These are phyloP conservation scores for Zasmidium angulare DNA, from an alignment of 2,329 filamentous ascomycete species.

Conservation along the genomic window DNA sequence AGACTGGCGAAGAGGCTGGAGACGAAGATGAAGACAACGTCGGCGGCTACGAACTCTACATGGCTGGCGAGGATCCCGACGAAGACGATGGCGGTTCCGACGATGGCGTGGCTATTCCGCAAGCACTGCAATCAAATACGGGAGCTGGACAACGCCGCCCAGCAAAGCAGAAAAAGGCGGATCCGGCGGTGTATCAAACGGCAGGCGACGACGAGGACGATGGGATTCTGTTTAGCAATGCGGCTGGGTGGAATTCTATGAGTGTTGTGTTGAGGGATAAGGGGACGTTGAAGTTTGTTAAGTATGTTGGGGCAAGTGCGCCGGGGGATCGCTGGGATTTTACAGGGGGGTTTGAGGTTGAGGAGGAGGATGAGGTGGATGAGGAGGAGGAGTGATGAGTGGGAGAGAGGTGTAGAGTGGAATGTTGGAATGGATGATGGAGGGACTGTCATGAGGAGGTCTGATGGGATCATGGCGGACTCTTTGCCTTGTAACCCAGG, in stretches of 20 bases:
- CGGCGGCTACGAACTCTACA: conserved; percentile 85
- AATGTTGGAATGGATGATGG: no score
- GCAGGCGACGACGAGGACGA: conserved; percentile 68
- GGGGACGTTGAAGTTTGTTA: conserved; percentile 87
- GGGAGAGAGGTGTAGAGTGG: neutral
- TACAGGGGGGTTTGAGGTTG: conserved; percentile 72
- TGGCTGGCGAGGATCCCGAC: conserved; percentile 74
- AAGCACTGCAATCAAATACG: conserved; percentile 38
- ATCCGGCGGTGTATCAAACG: conserved; percentile 86
- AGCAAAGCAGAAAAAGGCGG: conserved; percentile 44
- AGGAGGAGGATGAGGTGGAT: conserved; percentile 48
- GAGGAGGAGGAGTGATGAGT: conserved; percentile 38
- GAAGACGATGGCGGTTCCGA: conserved; percentile 58
- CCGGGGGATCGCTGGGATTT: conserved; percentile 92
- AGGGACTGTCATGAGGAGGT: no score
- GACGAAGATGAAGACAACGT: conserved; percentile 56
- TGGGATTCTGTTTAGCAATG: conserved; percentile 67
- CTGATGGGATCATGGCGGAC: no score
- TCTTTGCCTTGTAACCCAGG: no score
- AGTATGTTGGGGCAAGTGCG: conserved; percentile 83
- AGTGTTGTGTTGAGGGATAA: conserved; percentile 85
- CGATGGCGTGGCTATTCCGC: conserved; percentile 39
- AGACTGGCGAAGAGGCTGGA: conserved; percentile 16
- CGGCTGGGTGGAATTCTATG: conserved; percentile 83
- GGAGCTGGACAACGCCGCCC: conserved; percentile 48